Evolutionary conservation across 352 stramenopile species (phyloP).

Genomic region (Globisporangium iwayamae): DNA sequence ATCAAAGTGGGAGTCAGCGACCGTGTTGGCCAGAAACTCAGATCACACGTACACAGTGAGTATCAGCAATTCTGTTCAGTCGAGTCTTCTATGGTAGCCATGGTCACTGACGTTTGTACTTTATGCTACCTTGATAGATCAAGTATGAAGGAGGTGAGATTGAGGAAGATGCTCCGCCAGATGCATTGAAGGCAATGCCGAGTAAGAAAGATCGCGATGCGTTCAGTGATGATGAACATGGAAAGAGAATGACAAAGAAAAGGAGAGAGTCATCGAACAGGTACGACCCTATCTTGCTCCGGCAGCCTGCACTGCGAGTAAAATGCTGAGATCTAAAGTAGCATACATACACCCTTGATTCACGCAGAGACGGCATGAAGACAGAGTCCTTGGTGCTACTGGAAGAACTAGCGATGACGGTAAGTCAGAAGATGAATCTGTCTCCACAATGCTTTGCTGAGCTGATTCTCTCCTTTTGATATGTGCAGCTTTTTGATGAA

Average conservation of each 20-base stretch:
- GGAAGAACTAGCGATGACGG: constrained; percentile 64
- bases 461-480: background rate
- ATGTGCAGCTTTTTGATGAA: constrained; percentile 53
- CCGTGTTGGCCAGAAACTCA: constrained; percentile 28
- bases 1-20: constrained; percentile 27
- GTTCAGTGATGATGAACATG: background rate
- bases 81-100: background rate
- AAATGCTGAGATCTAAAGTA: background rate
- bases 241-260: constrained; percentile 10
- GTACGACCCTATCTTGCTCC: background rate
- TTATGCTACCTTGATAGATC: constrained; percentile 30
- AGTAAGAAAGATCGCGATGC: background rate
- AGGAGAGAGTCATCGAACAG: background rate
- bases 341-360: background rate
- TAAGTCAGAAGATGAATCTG: constrained; percentile 13
- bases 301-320: background rate
- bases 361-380: constrained; percentile 19
- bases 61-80: background rate
- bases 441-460: background rate
- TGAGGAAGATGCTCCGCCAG: constrained; percentile 46
- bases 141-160: constrained; percentile 43
- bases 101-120: constrained; percentile 9
- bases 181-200: constrained; percentile 23
- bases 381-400: constrained; percentile 53
- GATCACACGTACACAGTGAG: constrained; percentile 42